Evolutionary conservation across 768 basidiomycete species (phyloP), one percentile per base, ranked within the genome.

Genomic region (Glaciozyma antarctica): DNA sequence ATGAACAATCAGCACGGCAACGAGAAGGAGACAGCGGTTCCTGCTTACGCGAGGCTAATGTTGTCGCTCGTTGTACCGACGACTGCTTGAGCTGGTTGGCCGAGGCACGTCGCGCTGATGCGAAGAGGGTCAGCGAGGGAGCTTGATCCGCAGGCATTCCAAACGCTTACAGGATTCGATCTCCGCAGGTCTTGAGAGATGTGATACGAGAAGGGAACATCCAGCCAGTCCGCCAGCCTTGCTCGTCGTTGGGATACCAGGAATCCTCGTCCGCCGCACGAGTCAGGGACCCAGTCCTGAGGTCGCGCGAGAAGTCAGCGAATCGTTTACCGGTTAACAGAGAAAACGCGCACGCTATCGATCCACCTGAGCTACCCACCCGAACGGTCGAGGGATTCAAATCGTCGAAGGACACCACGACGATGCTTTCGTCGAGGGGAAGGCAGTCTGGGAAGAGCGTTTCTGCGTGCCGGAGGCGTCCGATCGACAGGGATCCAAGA

Each of bases 161-260:
- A n/a, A 13, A 53, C 58, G 34, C 24, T 53, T 26, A 66, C 69
- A 66, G 24, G 9, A 66, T 45, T 7, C 65, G 45, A 0, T 66
- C 38, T 6, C 58, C 41, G 21, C 45, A 51, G 2, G 65, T 62
- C 12, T 59, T n/a, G 1, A 70, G 47, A 0, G 52, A 55, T 0
- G 69, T 70, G 47, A 70, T 60, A 43, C 58, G 57, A 34, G 47
- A 44, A 47, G 62, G 56, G n/a, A 63, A 56, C 52, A 44, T 45
- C 65, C 65, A 66, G 41, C 54, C 57, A 12, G 60, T 70, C 17
- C 69, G 51, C 52, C 60, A 70, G 6, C 60, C 57, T 12, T 66
- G 53, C 54, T 66, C 69, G 62, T 70, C 69, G 62, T 66, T 66
- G 9, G 69, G 69, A n/a, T 53, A 70, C 30, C 60, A 62, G 32